Evolutionary conservation across 768 basidiomycete genomes (phyloP).

Genomic region (Rhizopogon sp.): DNA sequence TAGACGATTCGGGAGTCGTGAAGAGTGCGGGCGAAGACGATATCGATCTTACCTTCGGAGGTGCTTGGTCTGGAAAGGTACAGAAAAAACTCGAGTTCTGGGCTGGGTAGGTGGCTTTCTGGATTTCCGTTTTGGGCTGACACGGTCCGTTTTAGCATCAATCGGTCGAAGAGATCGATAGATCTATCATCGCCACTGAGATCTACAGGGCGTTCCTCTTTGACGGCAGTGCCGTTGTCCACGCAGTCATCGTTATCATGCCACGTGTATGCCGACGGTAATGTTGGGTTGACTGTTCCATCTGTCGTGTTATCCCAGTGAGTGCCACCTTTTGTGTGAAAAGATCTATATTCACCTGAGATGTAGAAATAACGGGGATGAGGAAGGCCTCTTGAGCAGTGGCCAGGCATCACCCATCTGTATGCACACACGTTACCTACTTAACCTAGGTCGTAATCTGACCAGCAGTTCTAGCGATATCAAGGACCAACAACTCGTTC

Average conservation of each 20-base stretch:
- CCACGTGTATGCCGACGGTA: slow-evolving; percentile 20
- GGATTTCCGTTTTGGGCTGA: slow-evolving; percentile 4
- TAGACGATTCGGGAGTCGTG: slow-evolving; percentile 17
- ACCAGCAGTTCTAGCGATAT: slow-evolving; percentile 15
- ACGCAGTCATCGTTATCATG: slow-evolving; percentile 31
- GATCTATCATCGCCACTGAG: slow-evolving; percentile 22
- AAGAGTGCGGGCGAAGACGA: slow-evolving; percentile 27
- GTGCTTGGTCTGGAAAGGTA: slow-evolving; percentile 36
- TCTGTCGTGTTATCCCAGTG: slow-evolving; percentile 38
- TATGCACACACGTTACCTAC: slow-evolving; percentile 25
- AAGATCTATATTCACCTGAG: slow-evolving; percentile 6
- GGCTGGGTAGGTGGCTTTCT: slow-evolving; percentile 35
- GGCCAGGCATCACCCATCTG: slow-evolving; percentile 72
- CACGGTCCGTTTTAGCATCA: slow-evolving; percentile 19
- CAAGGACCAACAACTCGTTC: slow-evolving; percentile 17
- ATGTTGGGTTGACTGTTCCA: slow-evolving; percentile 28
- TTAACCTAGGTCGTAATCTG: background rate
- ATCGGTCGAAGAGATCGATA: slow-evolving; percentile 27
- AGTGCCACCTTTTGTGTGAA: slow-evolving; percentile 4
- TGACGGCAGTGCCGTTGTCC: slow-evolving; percentile 26
- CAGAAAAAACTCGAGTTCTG: slow-evolving; percentile 46
- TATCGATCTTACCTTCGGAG: slow-evolving; percentile 20
- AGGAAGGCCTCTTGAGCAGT: slow-evolving; percentile 70
- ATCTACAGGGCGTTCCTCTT: slow-evolving; percentile 17
- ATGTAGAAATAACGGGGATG: slow-evolving; percentile 35